Percentiles rank a stretch among this genome's conserved stretches.
phyloP scores from a whole-genome alignment of 2,329 filamentous ascomycete species.

The Stemphylium vesicarium region DNA sequence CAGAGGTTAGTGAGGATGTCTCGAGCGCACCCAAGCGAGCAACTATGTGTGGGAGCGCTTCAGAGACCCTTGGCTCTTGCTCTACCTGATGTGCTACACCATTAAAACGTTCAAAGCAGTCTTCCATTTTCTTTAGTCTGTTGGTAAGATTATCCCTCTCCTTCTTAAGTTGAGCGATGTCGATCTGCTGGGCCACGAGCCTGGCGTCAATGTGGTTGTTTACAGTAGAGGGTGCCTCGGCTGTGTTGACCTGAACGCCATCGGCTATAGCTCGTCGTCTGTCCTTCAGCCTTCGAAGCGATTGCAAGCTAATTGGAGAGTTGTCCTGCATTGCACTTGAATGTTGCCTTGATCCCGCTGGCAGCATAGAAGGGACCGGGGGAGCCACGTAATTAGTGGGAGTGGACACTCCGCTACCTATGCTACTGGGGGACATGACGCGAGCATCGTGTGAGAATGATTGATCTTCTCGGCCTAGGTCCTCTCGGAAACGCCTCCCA shows the following conservation, averaged over 20 bases:
- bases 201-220: neutral
- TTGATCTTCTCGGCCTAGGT: neutral
- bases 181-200: constrained; percentile 9
- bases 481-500: neutral
- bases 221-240: neutral
- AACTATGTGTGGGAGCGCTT: neutral
- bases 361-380: constrained; percentile 30
- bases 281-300: constrained; percentile 9
- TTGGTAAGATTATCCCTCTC: constrained; percentile 7
- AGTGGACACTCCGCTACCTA: constrained; percentile 27
- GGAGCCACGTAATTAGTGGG: constrained; percentile 27
- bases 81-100: neutral
- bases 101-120: neutral
- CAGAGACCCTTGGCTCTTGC: neutral
- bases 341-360: constrained; percentile 2
- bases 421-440: constrained; percentile 8
- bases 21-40: neutral
- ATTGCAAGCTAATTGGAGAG: constrained; percentile 4
- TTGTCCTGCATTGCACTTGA: neutral
- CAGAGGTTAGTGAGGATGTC: neutral
- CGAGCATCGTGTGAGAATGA: neutral
- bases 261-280: constrained; percentile 10
- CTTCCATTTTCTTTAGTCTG: neutral
- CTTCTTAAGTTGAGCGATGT: constrained; percentile 13
- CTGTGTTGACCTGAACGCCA: neutral